Evolutionary conservation across 169 alveolate species (phyloP).

Genomic region (Toxoplasma gondii): DNA sequence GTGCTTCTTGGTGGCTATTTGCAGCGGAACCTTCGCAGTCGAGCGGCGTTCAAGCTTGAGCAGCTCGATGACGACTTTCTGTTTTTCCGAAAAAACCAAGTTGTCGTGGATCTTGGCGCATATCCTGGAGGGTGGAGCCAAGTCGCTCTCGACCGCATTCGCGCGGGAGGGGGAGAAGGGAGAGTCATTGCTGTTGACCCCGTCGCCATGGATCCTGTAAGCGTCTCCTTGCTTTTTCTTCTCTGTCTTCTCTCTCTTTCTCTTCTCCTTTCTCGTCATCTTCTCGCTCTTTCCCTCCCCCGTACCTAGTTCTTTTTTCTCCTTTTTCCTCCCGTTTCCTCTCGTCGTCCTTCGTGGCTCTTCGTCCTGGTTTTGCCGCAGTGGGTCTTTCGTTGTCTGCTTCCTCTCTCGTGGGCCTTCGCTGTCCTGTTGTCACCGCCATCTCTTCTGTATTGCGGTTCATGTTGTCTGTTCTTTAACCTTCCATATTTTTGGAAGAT

Average conservation of each 20-base stretch:
- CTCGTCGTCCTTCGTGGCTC: background rate
- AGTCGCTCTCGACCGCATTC: conserved; percentile 69
- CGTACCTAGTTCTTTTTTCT: background rate
- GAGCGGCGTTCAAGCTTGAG: conserved; percentile 72
- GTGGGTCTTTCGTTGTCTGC: no score
- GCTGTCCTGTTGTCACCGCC: no score
- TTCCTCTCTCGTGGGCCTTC: no score
- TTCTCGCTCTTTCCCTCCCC: background rate
- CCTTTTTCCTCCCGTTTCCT: background rate
- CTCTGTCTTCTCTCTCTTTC: background rate
- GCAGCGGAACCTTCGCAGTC: conserved; percentile 59
- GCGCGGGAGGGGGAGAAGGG: conserved; percentile 11
- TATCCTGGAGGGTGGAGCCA: conserved; percentile 75
- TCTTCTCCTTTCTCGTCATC: background rate
- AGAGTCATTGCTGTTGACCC: conserved; percentile 61
- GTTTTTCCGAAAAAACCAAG: conserved; percentile 57
- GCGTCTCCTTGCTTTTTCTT: background rate
- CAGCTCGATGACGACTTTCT: conserved; percentile 70
- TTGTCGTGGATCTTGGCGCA: conserved; percentile 74
- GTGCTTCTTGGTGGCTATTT: no score
- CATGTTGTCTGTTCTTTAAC: no score
- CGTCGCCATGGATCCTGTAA: conserved; percentile 62
- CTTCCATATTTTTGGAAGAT: no score
- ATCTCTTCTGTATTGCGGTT: no score
- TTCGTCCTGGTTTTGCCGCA: no score